Conservation (phyloP, 2,329 filamentous ascomycete species). For the Ophiocordyceps camponoti-saundersi region DNA sequence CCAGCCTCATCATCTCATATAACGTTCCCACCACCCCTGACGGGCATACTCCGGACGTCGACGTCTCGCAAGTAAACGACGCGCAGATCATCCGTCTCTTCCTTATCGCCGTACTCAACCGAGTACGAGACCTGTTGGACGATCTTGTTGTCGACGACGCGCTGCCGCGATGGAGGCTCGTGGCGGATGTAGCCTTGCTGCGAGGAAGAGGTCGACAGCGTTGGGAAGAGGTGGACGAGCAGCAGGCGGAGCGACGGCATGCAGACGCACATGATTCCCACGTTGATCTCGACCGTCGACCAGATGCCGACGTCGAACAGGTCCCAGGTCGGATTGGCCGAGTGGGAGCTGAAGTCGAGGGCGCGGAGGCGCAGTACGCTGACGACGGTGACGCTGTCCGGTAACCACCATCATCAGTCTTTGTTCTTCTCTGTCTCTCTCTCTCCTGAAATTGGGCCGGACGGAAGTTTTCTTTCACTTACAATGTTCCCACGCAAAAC, state of each 20-base stretch:
- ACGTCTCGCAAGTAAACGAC: conserved; percentile 14
- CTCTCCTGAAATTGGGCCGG: too few relatives aligned
- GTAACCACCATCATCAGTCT: not conserved
- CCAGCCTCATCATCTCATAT: not conserved
- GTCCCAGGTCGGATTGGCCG: conserved; percentile 17
- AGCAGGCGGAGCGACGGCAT: conserved; percentile 18
- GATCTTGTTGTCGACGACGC: conserved; percentile 9
- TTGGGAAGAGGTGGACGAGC: conserved; percentile 11
- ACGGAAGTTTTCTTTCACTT: conserved; percentile 5
- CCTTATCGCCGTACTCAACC: conserved; percentile 13
- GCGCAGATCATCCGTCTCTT: conserved; percentile 12
- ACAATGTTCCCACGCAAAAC: conserved; percentile 33
- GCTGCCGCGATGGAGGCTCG: not conserved
- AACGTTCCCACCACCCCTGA: not conserved
- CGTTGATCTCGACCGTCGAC: conserved; percentile 21
- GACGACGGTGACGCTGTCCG: conserved; percentile 18
- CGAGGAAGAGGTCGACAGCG: not conserved
- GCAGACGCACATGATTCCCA: conserved; percentile 21
- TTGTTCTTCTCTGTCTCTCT: too few relatives aligned
- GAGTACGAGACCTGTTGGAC: conserved; percentile 16
- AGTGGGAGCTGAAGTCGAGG: conserved; percentile 12
- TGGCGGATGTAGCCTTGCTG: too few relatives aligned
- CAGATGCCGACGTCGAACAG: conserved; percentile 14
- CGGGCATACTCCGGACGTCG: conserved; percentile 1
- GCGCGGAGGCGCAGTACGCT: conserved; percentile 19